Base-by-base conservation (phyloP, 2,329 filamentous ascomycete genomes). In the Aspergillus sp. region DNA sequence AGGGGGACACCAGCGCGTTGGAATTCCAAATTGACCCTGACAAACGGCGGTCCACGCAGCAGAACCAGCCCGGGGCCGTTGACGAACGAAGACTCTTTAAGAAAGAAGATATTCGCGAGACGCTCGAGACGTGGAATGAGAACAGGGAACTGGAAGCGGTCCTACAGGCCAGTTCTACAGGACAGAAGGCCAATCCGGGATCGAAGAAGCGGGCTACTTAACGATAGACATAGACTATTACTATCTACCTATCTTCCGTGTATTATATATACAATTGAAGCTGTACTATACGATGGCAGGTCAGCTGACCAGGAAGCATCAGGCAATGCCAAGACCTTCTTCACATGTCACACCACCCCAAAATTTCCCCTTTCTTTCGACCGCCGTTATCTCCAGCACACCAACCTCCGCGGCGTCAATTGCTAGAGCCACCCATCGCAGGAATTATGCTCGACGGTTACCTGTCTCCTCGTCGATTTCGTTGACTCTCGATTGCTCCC, bases 271-370 rank as follows among this genome's bases (percentile, higher is more conserved):
- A 19, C 12, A 19, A 19, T 39, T 39, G 36, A 26, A 39, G 12
- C 27, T 27, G 26, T 19, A 26, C 8, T 39, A 19, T 39, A 39
- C 36, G 12, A 28, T 32, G 30, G 19, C 12, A 44, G 29, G 27
- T 12, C 32, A 44, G 33, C 10, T 44, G 42, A 29, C 27, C 34
- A 39, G 8, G 27, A 30, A 38, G 36, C 3, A 44, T 38, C 30
- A 36, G 26, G 27, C 36, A 39, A 39, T 39, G 12, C 36, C 36
- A 39, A 39, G 36, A 36, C 34, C 9, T 41, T 49, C 53, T 60
- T 62, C 60, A 62, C 60, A 63, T 62, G 60, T 62, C 61, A 63
- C 52, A 19, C 19, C 19, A 19, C 19, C 19, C 19, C 19, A 19
- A 19, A 19, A 19, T 19, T 19, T 19, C 19, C 19, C 19, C 19